Evolutionary conservation across 2,329 filamentous ascomycete genomes (phyloP).

Genomic region (Colletotrichum cordylinicola): DNA sequence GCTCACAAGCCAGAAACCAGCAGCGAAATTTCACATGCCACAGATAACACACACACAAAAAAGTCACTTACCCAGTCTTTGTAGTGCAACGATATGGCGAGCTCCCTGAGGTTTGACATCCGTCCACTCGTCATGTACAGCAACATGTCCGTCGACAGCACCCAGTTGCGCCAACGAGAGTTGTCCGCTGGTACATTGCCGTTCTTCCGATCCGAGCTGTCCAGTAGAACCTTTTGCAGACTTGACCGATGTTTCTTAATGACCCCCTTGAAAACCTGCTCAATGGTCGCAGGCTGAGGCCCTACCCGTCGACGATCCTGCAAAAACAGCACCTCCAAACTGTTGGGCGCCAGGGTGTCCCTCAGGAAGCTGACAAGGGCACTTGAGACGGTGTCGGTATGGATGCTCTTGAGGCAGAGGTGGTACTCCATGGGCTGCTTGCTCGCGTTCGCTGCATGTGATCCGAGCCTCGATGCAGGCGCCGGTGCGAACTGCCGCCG

Average conservation of each 20-base stretch:
- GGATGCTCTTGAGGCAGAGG: conserved; percentile 74
- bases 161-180: conserved; percentile 71
- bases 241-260: conserved; percentile 75
- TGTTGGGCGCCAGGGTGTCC: conserved; percentile 79
- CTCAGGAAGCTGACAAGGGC: conserved; percentile 77
- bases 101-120: conserved; percentile 74
- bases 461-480: conserved; percentile 23
- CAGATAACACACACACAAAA: conserved; percentile 9
- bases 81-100: conserved; percentile 76
- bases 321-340: conserved; percentile 78
- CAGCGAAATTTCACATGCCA: not conserved
- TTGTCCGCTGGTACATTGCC: conserved; percentile 30
- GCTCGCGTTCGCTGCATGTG: conserved; percentile 25
- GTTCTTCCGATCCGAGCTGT: conserved; percentile 63
- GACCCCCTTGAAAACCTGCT: conserved; percentile 73
- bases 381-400: conserved; percentile 75
- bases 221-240: conserved; percentile 75
- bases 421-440: conserved; percentile 56
- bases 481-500: conserved; percentile 64
- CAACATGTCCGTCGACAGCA: conserved; percentile 71
- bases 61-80: conserved; percentile 73
- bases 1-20: not conserved
- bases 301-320: conserved; percentile 66
- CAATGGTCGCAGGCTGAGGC: conserved; percentile 63
- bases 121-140: conserved; percentile 78